These are phyloP conservation scores for Aspergillus asperescens DNA, from an alignment of 495 filamentous ascomycete species.

Conservation along the genomic window DNA sequence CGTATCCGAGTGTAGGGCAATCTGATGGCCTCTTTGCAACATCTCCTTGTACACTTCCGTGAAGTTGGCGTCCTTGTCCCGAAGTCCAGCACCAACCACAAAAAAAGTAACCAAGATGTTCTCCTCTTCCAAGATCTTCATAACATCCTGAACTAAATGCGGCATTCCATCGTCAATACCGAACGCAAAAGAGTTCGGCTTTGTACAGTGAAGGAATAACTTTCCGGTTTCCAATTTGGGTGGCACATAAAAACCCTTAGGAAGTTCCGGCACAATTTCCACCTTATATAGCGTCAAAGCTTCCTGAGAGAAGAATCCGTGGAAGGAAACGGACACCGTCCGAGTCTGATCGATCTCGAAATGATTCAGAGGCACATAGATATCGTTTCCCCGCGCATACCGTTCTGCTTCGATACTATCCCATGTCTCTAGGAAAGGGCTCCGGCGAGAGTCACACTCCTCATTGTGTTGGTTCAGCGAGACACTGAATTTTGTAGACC, in stretches of 20 bases:
- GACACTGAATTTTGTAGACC: slow-evolving; percentile 62
- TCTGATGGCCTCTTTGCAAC: slow-evolving; percentile 61
- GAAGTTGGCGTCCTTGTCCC: slow-evolving; percentile 55
- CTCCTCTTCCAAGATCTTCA: slow-evolving; percentile 59
- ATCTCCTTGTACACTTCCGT: slow-evolving; percentile 62
- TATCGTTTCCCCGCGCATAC: slow-evolving; percentile 50
- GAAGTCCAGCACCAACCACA: slow-evolving; percentile 62
- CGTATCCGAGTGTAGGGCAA: slow-evolving; percentile 69
- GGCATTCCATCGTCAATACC: slow-evolving; percentile 77
- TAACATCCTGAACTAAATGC: slow-evolving; percentile 54
- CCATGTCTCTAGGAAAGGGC: slow-evolving; percentile 69
- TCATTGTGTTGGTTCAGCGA: slow-evolving; percentile 69
- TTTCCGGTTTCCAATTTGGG: slow-evolving; percentile 57
- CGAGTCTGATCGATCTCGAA: slow-evolving; percentile 60
- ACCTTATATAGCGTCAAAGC: slow-evolving; percentile 53
- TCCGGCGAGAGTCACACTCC: slow-evolving; percentile 50
- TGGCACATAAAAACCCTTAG: slow-evolving; percentile 44
- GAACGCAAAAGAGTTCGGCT: slow-evolving; percentile 72
- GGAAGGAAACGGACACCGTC: slow-evolving; percentile 59
- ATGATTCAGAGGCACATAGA: slow-evolving; percentile 71
- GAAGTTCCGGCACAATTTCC: slow-evolving; percentile 55
- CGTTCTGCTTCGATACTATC: slow-evolving; percentile 66
- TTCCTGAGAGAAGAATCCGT: slow-evolving; percentile 58
- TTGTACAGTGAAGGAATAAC: slow-evolving; percentile 59
- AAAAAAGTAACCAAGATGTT: slow-evolving; percentile 71